phyloP scores from a whole-genome alignment of 768 basidiomycete genomes.

The Psilocybe cyanescens region DNA sequence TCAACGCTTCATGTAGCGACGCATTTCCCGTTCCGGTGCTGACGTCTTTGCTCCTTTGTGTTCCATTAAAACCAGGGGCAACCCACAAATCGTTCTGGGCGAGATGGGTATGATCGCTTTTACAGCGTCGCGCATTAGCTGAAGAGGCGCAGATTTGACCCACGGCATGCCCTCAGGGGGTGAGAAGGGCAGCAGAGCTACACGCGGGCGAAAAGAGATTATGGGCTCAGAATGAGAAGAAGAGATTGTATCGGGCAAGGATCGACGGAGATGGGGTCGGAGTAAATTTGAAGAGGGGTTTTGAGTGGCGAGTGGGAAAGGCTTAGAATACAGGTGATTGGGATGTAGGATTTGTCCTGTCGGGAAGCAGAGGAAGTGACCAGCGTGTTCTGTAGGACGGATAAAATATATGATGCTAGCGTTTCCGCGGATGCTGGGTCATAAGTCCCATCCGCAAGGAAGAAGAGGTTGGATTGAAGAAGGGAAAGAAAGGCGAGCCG shows the following conservation, averaged over 20 bases:
- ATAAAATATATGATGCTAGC: slow-evolving; percentile 66
- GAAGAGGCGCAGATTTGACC: slow-evolving; percentile 68
- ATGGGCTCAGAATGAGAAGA: no score
- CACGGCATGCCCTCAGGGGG: slow-evolving; percentile 94
- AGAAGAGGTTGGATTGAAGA: no score
- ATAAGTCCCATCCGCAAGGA: slow-evolving; percentile 91
- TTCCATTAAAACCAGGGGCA: slow-evolving; percentile 20
- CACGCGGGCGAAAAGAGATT: slow-evolving; percentile 30
- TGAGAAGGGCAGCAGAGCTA: slow-evolving; percentile 69
- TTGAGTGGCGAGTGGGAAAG: slow-evolving; percentile 91
- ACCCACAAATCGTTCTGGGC: slow-evolving; percentile 50
- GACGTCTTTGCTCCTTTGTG: slow-evolving; percentile 10
- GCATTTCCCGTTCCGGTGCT: not conserved
- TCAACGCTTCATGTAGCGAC: slow-evolving; percentile 36
- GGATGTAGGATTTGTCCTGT: slow-evolving; percentile 28
- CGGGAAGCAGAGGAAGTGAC: not conserved
- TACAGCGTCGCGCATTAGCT: slow-evolving; percentile 52
- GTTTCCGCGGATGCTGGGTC: slow-evolving; percentile 78
- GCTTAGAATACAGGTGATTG: slow-evolving; percentile 73
- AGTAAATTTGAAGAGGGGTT: slow-evolving; percentile 70
- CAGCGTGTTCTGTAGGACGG: slow-evolving; percentile 25
- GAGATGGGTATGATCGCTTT: slow-evolving; percentile 37
- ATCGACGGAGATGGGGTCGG: slow-evolving; percentile 56
- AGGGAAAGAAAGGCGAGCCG: no score
- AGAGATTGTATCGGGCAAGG: slow-evolving; percentile 16